Base-by-base conservation (phyloP, 2,329 filamentous ascomycete species). In the Scedosporium aurantiacum region DNA sequence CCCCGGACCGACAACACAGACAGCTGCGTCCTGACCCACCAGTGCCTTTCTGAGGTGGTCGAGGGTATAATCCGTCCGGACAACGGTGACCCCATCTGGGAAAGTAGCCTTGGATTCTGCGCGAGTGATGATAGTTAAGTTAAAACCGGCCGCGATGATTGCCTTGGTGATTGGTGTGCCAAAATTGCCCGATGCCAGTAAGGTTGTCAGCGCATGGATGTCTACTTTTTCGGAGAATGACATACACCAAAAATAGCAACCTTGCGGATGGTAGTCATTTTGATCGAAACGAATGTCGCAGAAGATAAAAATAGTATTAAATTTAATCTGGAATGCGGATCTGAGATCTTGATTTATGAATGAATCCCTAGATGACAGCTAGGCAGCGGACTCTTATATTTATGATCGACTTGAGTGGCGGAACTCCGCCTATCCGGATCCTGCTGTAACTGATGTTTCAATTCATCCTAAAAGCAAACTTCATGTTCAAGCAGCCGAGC, bases 1-100 rank as follows among this genome's bases (percentile, higher is more conserved):
- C 52, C 82, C 64, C 40, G 74, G 66, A 1, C 70, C 71, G 43
- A 75, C 72, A 4, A 76, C 71, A 23, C 74, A 76, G 47, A 84
- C 65, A n/a, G 65, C 64, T 1, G 65, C 65, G 27, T 67, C 65
- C 27, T 65, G 64, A 18, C 63, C 65, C 3, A 45, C 56, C 10
- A 65, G 62, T 3, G 64, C 63, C 18, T 59, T 43, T 3, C 59
- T 63, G 37, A 66, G 66, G 14, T 69, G 70, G 0, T 71, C 66
- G n/a, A 71, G 63, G 5, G 66, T 60, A 56, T 74, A 66, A 25
- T 67, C 67, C 16, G 69, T 67, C 10, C 40, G 47, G 3, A 68
- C 67, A 55, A 73, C 66, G 61, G 67, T 61, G 63, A 72, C 64
- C 8, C 69, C 63, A 1, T 66, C 67, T 0, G 68, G 64, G 7